These are phyloP conservation scores for Juglanconis sp. DNA, from an alignment of 2,329 filamentous ascomycete genomes.

Conservation along the genomic window DNA sequence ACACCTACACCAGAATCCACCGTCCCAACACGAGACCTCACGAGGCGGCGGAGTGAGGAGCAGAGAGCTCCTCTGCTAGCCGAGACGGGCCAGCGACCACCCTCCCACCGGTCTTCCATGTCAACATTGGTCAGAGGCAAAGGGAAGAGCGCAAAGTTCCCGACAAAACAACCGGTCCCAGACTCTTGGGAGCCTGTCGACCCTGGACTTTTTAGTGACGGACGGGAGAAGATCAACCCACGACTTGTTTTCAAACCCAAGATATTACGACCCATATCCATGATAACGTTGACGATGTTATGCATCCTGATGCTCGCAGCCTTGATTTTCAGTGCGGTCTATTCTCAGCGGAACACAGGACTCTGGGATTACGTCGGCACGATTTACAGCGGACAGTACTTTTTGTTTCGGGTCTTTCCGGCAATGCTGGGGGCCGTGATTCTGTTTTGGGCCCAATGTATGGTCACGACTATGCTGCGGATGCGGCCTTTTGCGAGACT, in stretches of 20 bases:
- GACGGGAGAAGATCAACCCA: conserved; percentile 39
- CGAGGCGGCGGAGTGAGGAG: conserved; percentile 9
- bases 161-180: background rate
- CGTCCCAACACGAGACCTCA: background rate
- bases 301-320: conserved; percentile 69
- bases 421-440: conserved; percentile 70
- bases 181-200: conserved; percentile 27
- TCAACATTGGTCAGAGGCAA: conserved; percentile 16
- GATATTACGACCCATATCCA: conserved; percentile 64
- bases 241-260: conserved; percentile 64
- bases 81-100: conserved; percentile 3
- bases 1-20: background rate
- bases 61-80: conserved; percentile 15
- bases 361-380: conserved; percentile 63
- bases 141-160: background rate
- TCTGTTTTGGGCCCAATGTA: conserved; percentile 72
- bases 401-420: conserved; percentile 81
- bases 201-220: conserved; percentile 26
- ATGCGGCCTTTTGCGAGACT: conserved; percentile 77
- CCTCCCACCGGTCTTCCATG: conserved; percentile 17
- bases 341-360: conserved; percentile 60
- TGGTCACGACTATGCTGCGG: conserved; percentile 72
- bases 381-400: conserved; percentile 73
- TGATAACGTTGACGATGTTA: conserved; percentile 57
- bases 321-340: conserved; percentile 70